Percentiles rank a stretch among this genome's conserved stretches.
These are phyloP conservation scores for Tuber indicum DNA, from an alignment of 495 filamentous ascomycete species.

Conservation along the genomic window DNA sequence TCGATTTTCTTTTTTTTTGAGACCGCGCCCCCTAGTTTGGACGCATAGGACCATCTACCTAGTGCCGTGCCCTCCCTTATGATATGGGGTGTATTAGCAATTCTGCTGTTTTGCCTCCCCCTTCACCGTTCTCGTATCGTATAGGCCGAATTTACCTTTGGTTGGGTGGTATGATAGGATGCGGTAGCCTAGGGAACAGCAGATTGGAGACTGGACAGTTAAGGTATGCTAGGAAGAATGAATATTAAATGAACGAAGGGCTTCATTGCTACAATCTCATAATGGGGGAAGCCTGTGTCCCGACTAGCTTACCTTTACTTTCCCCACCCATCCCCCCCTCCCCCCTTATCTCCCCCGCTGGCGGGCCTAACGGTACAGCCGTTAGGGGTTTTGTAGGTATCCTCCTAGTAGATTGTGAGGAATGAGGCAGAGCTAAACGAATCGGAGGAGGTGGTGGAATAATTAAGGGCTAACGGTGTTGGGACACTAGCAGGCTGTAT, in stretches of 20 bases:
- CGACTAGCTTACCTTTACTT: not conserved
- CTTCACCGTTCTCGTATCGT: not conserved
- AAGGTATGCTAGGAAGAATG: not conserved
- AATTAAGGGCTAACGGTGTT: not conserved
- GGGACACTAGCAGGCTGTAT: not conserved
- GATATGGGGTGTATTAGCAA: not conserved
- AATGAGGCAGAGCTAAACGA: not conserved
- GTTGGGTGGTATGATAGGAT: not conserved
- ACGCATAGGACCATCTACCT: not conserved
- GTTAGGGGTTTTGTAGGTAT: not conserved
- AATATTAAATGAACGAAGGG: not conserved
- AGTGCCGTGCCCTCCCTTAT: not conserved
- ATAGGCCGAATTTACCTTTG: not conserved
- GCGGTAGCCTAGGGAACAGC: not conserved
- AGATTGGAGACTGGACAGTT: not conserved
- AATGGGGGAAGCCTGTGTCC: not conserved
- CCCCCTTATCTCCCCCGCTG: not conserved
- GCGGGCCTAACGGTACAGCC: not conserved
- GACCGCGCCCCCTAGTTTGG: not conserved
- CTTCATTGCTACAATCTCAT: not conserved
- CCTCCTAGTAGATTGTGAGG: not conserved
- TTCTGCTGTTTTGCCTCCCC: no score
- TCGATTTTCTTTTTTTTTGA: not conserved
- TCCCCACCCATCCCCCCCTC: not conserved
- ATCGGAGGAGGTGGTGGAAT: not conserved